Evolutionary conservation across 2,329 filamentous ascomycete species (phyloP).

Genomic region (Claviceps pazoutovae): DNA sequence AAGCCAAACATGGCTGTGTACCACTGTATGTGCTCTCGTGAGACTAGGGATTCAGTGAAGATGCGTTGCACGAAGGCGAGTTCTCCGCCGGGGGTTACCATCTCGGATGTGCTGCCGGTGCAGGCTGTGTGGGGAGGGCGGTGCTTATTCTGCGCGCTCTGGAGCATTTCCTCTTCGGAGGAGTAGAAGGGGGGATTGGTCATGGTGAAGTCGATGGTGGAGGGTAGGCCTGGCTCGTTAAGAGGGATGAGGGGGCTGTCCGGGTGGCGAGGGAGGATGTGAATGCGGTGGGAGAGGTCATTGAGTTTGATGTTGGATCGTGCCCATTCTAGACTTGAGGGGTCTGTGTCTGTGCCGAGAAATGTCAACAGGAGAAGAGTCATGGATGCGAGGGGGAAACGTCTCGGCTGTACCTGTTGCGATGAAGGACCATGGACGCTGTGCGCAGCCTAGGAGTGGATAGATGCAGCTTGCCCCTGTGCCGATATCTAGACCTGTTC

Average conservation of each 20-base stretch:
- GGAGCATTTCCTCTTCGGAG: conserved; percentile 54
- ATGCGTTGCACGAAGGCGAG: conserved; percentile 59
- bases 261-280: conserved; percentile 39
- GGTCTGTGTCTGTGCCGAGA: conserved; percentile 51
- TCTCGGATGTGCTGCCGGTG: conserved; percentile 69
- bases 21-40: conserved; percentile 58
- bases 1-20: conserved; percentile 89
- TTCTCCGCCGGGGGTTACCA: conserved; percentile 73
- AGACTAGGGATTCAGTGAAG: conserved; percentile 50
- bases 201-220: conserved; percentile 72
- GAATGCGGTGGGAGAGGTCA: conserved; percentile 47
- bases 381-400: background rate
- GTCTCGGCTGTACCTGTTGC: conserved; percentile 36
- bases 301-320: conserved; percentile 55
- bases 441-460: conserved; percentile 60
- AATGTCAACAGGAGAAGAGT: background rate
- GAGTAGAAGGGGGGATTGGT: conserved; percentile 91
- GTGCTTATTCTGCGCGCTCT: conserved; percentile 51
- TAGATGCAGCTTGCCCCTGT: conserved; percentile 90
- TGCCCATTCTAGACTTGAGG: conserved; percentile 52
- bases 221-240: conserved; percentile 32
- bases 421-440: conserved; percentile 60
- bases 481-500: conserved; percentile 70
- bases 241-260: conserved; percentile 49
- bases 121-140: conserved; percentile 55